Evolutionary conservation across 768 basidiomycete genomes (phyloP), one percentile per base, ranked within the genome.

Genomic region (Tricholoma sp.): DNA sequence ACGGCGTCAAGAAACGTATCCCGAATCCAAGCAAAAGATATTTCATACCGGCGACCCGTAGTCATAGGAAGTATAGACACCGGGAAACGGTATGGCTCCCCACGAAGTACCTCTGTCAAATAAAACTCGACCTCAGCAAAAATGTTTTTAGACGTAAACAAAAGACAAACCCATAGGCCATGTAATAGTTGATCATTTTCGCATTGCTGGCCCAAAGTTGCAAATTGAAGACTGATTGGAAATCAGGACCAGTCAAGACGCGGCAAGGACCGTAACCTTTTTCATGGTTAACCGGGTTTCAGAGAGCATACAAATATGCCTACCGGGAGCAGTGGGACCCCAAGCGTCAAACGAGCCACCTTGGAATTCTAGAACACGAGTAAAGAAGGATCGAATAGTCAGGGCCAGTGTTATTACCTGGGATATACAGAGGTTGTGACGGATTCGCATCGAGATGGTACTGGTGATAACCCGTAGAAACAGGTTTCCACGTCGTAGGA

Each of bases 101-200:
- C 90, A 94, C 11, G 87, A 91, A 0, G 91, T 93, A 21, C 91
- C 91, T 7, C 91, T 91, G 57, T 51, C 50, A 45, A 50, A 18
- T 29, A 29, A 8, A 27, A 27, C 24, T 4, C n/a, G 8, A 11
- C 22, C 19, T 11, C 34, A 49, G 22, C 29, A 22, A 45, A 51
- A 35, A 35, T 11, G 1, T 31, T 9, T n/a, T 58, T 3, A 22
- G 50, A 35, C 46, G 27, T n/a, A 10, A 1, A 52, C 1, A 41
- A 56, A n/a, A 3, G 47, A 22, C 72, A 58, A 66, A 87, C 87
- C 87, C 90, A 63, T 84, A 91, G 54, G 91, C 62, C 92, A 94
- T 93, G 70, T 94, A 94, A 59, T 88, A 89, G 63, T 82, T 91
- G 57, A 92, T 83, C 46, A 94, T 64, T 64, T 92, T 94, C 1